These are phyloP conservation scores for Sequoia sempervirens DNA, from an alignment of 75 land plant species.

Conservation along the genomic window DNA sequence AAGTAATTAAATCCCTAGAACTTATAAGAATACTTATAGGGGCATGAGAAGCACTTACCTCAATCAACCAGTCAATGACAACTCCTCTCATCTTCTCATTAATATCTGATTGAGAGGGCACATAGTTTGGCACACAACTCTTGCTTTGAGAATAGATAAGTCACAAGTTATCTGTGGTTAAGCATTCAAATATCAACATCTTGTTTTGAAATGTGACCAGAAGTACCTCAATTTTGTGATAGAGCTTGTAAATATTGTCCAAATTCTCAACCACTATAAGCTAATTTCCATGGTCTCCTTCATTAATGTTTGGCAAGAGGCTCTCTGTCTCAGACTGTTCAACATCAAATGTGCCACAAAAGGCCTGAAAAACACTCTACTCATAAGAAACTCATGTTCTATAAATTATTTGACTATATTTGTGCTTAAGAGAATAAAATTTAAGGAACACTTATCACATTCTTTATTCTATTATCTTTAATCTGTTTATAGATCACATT, in stretches of 20 bases:
- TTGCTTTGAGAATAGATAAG: background rate
- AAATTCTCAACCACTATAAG: slow-evolving; percentile 83
- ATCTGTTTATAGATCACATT: too few species aligned
- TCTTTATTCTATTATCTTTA: too few species aligned
- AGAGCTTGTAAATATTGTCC: slow-evolving; percentile 86
- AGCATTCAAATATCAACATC: background rate
- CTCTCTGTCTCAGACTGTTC: background rate
- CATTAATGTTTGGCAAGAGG: too few species aligned
- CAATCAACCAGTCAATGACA: slow-evolving; percentile 79
- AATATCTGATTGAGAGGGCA: slow-evolving; percentile 64
- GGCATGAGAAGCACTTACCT: slow-evolving; percentile 21
- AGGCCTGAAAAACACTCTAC: background rate
- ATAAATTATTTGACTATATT: too few species aligned
- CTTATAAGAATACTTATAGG: background rate
- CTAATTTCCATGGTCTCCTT: slow-evolving; percentile 60
- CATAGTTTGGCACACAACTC: slow-evolving; percentile 39
- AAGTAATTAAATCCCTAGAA: background rate
- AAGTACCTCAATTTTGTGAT: slow-evolving; percentile 58
- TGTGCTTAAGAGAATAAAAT: too few species aligned
- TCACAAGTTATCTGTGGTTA: too few species aligned
- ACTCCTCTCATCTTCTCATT: slow-evolving; percentile 82
- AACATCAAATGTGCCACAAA: background rate
- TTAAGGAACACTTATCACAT: too few species aligned
- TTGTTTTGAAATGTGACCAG: background rate
- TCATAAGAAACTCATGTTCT: background rate